Evolutionary conservation across 495 filamentous ascomycete genomes (phyloP).

Genomic region (Lasiosphaeria hispida): DNA sequence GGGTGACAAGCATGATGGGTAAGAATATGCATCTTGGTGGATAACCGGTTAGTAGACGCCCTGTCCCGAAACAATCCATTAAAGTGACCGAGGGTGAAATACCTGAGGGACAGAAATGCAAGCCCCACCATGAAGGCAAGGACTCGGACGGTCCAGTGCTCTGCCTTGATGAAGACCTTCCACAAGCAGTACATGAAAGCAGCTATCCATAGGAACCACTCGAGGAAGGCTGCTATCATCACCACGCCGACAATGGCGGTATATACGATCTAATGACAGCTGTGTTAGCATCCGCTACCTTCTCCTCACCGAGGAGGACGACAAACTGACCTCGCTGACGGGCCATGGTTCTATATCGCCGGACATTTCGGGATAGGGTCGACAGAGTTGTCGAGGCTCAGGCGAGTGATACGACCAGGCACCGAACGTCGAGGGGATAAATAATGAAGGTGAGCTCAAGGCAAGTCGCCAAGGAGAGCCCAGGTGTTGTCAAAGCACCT

Average conservation of each 20-base stretch:
- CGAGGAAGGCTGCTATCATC: slow-evolving; percentile 80
- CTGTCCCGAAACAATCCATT: not conserved
- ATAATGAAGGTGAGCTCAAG: not conserved
- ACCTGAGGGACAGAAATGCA: slow-evolving; percentile 74
- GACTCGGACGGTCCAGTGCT: slow-evolving; percentile 75
- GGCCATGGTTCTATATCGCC: slow-evolving; percentile 53
- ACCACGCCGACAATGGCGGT: slow-evolving; percentile 77
- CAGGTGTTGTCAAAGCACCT: not conserved
- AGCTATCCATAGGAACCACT: slow-evolving; percentile 92
- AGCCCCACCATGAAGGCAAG: slow-evolving; percentile 74
- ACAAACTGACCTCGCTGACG: slow-evolving; percentile 59
- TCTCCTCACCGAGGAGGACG: not conserved
- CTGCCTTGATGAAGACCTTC: slow-evolving; percentile 88
- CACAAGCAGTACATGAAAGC: slow-evolving; percentile 89
- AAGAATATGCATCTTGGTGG: slow-evolving; percentile 74
- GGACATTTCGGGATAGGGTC: slow-evolving; percentile 33
- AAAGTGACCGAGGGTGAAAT: slow-evolving; percentile 15
- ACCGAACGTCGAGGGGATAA: not conserved
- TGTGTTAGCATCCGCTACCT: slow-evolving; percentile 1
- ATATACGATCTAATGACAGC: slow-evolving; percentile 55
- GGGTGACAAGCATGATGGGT: slow-evolving; percentile 90
- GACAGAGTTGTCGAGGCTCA: not conserved
- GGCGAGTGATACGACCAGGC: not conserved
- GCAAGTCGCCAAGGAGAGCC: slow-evolving; percentile 11
- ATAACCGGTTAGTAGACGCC: slow-evolving; percentile 1